Conservation (phyloP, 768 basidiomycete species). For the Lactarius vividus region DNA sequence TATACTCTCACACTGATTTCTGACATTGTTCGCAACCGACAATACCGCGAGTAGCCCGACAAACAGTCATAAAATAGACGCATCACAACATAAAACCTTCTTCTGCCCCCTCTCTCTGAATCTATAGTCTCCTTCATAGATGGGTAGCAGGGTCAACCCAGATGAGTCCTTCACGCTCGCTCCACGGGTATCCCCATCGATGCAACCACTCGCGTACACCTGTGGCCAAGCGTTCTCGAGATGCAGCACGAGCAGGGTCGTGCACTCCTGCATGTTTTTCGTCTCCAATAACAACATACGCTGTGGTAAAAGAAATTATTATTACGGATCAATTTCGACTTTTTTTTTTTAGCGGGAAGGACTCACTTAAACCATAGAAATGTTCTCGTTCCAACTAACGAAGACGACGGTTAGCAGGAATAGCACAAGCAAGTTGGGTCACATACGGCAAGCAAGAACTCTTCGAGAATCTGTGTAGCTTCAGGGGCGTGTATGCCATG, state of each 20-base stretch:
- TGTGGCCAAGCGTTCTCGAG: slow-evolving; percentile 76
- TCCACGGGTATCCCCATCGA: slow-evolving; percentile 96
- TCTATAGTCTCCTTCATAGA: slow-evolving; percentile 29
- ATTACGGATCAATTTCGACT: background rate
- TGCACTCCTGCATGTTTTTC: slow-evolving; percentile 96
- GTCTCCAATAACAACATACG: slow-evolving; percentile 90
- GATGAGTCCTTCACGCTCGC: slow-evolving; percentile 84
- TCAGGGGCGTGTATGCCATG: slow-evolving; percentile 95
- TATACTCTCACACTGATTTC: background rate
- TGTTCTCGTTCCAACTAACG: slow-evolving; percentile 79
- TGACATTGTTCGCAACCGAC: slow-evolving; percentile 3
- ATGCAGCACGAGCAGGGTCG: slow-evolving; percentile 75
- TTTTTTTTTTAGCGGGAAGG: background rate
- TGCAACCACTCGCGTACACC: slow-evolving; percentile 90
- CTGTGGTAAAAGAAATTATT: slow-evolving; percentile 37
- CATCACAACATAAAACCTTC: slow-evolving; percentile 15
- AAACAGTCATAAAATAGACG: slow-evolving; percentile 13
- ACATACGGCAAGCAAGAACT: slow-evolving; percentile 82
- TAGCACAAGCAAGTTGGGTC: background rate
- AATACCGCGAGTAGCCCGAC: slow-evolving; percentile 10
- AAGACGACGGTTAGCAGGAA: background rate
- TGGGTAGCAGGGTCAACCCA: slow-evolving; percentile 88
- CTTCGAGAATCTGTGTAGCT: slow-evolving; percentile 86
- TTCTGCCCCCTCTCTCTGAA: background rate
- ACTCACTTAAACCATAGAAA: slow-evolving; percentile 79